Conservation (phyloP, 2,329 filamentous ascomycete genomes). For the Thelonectria blattea region DNA sequence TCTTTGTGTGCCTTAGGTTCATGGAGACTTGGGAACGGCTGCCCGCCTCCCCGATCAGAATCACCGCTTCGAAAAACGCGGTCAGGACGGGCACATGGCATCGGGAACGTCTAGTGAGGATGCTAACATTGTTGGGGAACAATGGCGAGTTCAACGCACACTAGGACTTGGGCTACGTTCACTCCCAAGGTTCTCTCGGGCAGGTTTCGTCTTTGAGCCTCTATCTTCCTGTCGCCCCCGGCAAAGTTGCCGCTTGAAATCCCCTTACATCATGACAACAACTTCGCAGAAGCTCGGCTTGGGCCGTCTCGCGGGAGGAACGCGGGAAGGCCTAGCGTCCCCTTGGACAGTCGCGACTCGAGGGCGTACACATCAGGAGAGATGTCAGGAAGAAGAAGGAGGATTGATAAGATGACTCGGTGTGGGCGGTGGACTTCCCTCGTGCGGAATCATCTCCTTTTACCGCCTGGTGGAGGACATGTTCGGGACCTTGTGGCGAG, state of each 20-base stretch:
- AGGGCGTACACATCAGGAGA: background rate
- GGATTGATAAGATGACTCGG: background rate
- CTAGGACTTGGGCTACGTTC: too few relatives aligned
- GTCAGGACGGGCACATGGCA: background rate
- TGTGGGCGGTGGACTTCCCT: background rate
- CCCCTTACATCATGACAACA: too few relatives aligned
- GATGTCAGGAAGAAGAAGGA: background rate
- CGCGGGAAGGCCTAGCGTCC: constrained; percentile 21
- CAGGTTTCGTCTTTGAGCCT: background rate
- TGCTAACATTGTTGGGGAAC: background rate
- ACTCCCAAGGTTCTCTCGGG: background rate
- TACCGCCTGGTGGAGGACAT: background rate
- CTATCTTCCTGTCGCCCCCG: background rate
- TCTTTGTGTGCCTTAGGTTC: background rate
- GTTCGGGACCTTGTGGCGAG: background rate
- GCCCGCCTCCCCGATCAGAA: background rate
- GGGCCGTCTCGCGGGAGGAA: constrained; percentile 10
- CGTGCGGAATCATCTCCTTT: background rate
- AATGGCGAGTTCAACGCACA: background rate
- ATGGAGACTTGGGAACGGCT: background rate
- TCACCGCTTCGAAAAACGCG: background rate
- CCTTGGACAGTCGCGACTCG: constrained; percentile 13
- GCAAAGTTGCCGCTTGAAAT: background rate
- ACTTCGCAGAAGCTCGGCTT: background rate
- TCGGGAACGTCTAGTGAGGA: background rate